A percentile compares a stretch with the other conserved stretches of the same genome.
Conservation (phyloP, 306 rosid species). For the Fragaria nilgerrensis region DNA sequence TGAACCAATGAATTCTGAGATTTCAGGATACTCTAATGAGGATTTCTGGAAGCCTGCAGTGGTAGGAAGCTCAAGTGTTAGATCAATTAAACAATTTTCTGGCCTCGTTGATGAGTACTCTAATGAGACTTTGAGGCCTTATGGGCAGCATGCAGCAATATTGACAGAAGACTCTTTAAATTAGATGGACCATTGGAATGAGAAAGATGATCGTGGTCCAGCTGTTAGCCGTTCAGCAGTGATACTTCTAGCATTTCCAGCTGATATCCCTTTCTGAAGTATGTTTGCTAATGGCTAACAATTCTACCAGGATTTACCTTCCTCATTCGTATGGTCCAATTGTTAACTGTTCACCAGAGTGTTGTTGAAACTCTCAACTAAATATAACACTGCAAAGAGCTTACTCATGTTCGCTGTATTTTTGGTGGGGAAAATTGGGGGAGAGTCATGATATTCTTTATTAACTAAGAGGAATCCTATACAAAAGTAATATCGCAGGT, state of each 20-base stretch:
- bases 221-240: conserved; percentile 61
- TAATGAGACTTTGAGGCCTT: conserved; percentile 52
- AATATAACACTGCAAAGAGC: background rate
- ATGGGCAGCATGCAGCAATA: conserved; percentile 75
- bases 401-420: background rate
- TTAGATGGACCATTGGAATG: conserved; percentile 32
- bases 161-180: conserved; percentile 56
- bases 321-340: conserved; percentile 2
- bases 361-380: background rate
- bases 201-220: conserved; percentile 49
- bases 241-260: conserved; percentile 75
- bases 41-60: conserved; percentile 35
- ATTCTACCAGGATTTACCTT: background rate
- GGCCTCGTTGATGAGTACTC: conserved; percentile 26
- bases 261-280: conserved; percentile 69
- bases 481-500: background rate
- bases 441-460: background rate
- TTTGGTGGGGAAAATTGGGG: background rate
- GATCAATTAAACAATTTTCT: conserved; percentile 33
- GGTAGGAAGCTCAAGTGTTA: conserved; percentile 21
- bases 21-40: conserved; percentile 30
- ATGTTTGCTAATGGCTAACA: background rate
- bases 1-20: conserved; percentile 37
- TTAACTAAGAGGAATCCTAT: no score
- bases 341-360: background rate